These are phyloP conservation scores for Yarrowia phangngaensis DNA, from an alignment of 805 yeast genomes.

Conservation along the genomic window DNA sequence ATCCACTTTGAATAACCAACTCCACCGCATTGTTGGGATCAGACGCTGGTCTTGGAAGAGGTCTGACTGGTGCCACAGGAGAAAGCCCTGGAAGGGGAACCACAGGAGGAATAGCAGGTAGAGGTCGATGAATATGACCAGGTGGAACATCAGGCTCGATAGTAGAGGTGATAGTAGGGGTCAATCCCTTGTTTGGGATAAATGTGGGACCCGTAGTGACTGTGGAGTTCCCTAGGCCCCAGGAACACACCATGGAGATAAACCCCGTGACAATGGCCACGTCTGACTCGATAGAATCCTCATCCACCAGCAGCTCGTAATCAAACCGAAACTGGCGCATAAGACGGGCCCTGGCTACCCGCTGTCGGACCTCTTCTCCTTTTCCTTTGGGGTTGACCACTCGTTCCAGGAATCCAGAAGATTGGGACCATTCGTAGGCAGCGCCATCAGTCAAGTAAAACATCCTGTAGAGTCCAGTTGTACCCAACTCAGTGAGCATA, in stretches of 20 bases:
- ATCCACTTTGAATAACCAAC: conserved; percentile 21
- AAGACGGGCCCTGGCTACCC: conserved; percentile 53
- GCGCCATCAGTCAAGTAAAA: conserved; percentile 53
- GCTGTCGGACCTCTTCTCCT: conserved; percentile 51
- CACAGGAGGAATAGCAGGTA: too few species aligned
- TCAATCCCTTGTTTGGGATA: conserved; percentile 1
- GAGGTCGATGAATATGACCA: background rate
- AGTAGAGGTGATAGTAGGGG: background rate
- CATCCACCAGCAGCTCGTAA: conserved; percentile 55
- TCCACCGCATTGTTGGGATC: conserved; percentile 23
- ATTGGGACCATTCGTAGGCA: conserved; percentile 54
- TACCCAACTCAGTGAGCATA: conserved; percentile 42
- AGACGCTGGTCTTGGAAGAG: conserved; percentile 11
- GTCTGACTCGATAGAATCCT: conserved; percentile 46
- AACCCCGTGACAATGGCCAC: conserved; percentile 59
- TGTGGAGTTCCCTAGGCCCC: conserved; percentile 56
- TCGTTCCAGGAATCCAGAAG: conserved; percentile 50
- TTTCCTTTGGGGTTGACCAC: conserved; percentile 54
- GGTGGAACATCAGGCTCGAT: background rate
- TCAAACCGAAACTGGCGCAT: conserved; percentile 59
- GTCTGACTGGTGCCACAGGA: conserved; percentile 10
- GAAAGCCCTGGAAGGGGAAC: conserved; percentile 12
- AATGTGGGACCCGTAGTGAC: conserved; percentile 53
- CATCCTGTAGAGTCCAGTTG: conserved; percentile 44
- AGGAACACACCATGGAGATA: conserved; percentile 60